Evolutionary conservation across 208 protist species (phyloP), one percentile per base, ranked within the genome.

Genomic region (Strigomonas culicis): DNA sequence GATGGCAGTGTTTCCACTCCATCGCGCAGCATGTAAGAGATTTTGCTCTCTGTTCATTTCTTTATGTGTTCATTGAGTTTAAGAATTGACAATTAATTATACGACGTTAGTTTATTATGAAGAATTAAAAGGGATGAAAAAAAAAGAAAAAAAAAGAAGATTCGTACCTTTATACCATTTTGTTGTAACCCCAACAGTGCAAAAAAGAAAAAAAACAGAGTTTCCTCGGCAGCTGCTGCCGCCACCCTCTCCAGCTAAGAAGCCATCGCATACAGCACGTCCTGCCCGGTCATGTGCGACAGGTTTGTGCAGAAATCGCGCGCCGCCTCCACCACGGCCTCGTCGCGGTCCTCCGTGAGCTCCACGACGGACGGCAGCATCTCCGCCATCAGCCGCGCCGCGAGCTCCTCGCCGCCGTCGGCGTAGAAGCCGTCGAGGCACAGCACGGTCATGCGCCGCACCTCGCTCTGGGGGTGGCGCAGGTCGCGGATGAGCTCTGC

Each of bases 181-280:
- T 44, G 19, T 44, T n/a, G 8, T 44, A 44, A 44, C 8, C 8
- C 19, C 13, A 17, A 4, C 13, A 44, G 1, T 44, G 43, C 50
- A 51, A 51, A 62, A 47, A 60, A 58, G 61, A 52, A 32, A 64
- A 58, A 63, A 51, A 2, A n/a, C 52, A 46, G 21, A 34, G 17
- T 51, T 51, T 51, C 32, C 10, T 39, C 32, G n/a, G n/a, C n/a
- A n/a, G n/a, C n/a, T n/a, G n/a, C n/a, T n/a, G n/a, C n/a, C n/a
- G n/a, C 36, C 10, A 17, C 36, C 6, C 36, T 17, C 47, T 49
- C 11, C 2, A 24, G 31, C 47, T 39, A 59, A 63, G 64, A 80
- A 61, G 74, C 84, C 86, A 95, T 93, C 19, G 90, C 90, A 61
- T 95, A 83, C 19, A 95, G 83, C 56, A 95, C 90, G 70, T 95